These are phyloP conservation scores for Colletotrichum navitas DNA, from an alignment of 2,329 filamentous ascomycete genomes.

Conservation along the genomic window DNA sequence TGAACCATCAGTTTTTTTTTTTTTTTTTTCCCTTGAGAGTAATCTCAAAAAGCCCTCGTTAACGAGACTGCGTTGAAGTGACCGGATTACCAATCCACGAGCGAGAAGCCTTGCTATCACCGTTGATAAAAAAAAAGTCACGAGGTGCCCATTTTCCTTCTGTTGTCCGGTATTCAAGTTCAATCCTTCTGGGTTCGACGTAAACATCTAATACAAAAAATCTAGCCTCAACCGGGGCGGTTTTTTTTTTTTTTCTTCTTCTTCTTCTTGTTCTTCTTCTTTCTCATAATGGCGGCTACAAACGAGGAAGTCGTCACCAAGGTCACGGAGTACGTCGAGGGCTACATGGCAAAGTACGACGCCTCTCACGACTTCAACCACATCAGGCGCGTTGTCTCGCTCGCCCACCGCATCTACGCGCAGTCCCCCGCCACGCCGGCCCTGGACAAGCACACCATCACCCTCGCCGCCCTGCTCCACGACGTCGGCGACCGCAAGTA, in stretches of 20 bases:
- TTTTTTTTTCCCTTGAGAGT: not conserved
- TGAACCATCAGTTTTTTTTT: not conserved
- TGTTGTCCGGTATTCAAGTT: not conserved
- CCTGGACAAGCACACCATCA: constrained; percentile 68
- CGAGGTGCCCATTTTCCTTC: not conserved
- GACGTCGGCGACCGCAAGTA: constrained; percentile 93
- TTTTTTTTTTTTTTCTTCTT: not conserved
- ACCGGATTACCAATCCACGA: constrained; percentile 18
- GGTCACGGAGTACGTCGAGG: constrained; percentile 72
- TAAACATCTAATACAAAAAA: not conserved
- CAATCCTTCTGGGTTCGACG: too few species aligned
- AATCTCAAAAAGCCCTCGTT: not conserved
- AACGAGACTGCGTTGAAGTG: not conserved
- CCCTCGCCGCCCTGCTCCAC: constrained; percentile 82
- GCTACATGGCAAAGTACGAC: constrained; percentile 84
- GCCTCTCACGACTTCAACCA: constrained; percentile 90
- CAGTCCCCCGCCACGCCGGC: constrained; percentile 44
- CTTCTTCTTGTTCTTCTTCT: too few species aligned
- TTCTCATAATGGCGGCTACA: not conserved
- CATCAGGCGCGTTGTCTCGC: constrained; percentile 81
- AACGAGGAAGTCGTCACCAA: constrained; percentile 63
- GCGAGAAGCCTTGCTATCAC: constrained; percentile 18
- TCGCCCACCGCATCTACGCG: constrained; percentile 72
- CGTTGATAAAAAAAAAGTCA: not conserved
- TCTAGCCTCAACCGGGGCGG: too few species aligned